These are phyloP conservation scores for Chytridium lagenaria DNA, from an alignment of 371 early-diverging fungal species.

Conservation along the genomic window DNA sequence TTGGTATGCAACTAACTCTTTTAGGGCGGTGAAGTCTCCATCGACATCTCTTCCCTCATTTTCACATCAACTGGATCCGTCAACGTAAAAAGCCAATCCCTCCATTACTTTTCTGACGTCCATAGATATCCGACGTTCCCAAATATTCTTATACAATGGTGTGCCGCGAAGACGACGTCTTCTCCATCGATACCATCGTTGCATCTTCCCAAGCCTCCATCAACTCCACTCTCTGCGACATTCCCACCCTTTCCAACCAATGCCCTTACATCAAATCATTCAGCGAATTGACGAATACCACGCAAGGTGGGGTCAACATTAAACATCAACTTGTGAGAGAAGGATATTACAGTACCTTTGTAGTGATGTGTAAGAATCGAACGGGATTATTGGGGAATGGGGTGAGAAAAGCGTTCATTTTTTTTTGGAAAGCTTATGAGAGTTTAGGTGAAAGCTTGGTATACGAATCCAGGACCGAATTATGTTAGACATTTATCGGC, in stretches of 20 bases:
- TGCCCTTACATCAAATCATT: neutral
- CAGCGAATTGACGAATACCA: neutral
- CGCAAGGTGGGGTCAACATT: neutral
- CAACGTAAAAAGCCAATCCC: no score
- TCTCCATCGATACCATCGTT: neutral
- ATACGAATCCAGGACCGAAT: constrained; percentile 19
- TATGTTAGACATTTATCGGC: constrained; percentile 16
- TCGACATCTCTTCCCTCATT: no score
- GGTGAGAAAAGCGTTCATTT: neutral
- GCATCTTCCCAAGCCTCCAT: neutral
- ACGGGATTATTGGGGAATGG: neutral
- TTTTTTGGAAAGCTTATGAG: no score
- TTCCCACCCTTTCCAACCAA: neutral
- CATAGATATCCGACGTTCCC: neutral
- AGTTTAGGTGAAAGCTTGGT: neutral
- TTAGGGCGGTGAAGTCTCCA: no score
- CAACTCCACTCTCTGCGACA: neutral
- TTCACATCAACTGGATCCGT: no score
- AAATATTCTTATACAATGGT: neutral
- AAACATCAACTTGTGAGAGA: no score
- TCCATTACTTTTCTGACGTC: no score
- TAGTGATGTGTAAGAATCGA: neutral
- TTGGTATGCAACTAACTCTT: no score
- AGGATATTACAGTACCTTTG: neutral
- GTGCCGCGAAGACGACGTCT: constrained; percentile 2